Percentiles rank a stretch among this genome's conserved stretches.
Evolutionary conservation across 208 protist species (phyloP).

Genomic region (Trypanosoma caninum): DNA sequence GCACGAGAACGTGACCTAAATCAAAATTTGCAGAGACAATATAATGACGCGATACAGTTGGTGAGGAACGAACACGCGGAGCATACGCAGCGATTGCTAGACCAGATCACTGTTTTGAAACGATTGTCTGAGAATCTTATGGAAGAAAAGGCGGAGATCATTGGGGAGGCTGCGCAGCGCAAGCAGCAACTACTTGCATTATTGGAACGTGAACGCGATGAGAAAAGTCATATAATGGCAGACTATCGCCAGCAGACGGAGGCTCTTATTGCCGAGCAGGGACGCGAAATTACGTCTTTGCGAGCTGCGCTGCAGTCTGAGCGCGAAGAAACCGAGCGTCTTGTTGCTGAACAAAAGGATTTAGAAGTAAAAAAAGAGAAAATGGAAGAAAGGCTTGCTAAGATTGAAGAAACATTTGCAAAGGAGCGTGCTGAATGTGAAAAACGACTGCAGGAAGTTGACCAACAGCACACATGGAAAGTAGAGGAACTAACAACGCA

Average conservation of each 20-base stretch:
- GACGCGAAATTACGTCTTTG: constrained; percentile 74
- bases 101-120: constrained; percentile 79
- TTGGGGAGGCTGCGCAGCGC: constrained; percentile 54
- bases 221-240: constrained; percentile 85
- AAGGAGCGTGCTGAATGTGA: constrained; percentile 42
- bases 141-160: constrained; percentile 58
- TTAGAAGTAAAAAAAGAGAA: constrained; percentile 38
- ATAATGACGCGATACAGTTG: constrained; percentile 38
- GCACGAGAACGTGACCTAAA: constrained; percentile 48
- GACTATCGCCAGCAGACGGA: constrained; percentile 89
- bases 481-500: constrained; percentile 44
- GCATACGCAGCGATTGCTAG: constrained; percentile 64
- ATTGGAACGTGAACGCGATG: constrained; percentile 76
- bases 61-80: constrained; percentile 57
- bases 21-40: constrained; percentile 35
- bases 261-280: constrained; percentile 81
- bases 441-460: constrained; percentile 40
- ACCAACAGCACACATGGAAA: constrained; percentile 34
- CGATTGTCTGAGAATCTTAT: constrained; percentile 64
- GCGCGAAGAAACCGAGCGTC: constrained; percentile 41
- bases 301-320: constrained; percentile 47
- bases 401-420: constrained; percentile 7
- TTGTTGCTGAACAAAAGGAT: constrained; percentile 30
- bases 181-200: constrained; percentile 70
- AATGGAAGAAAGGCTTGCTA: constrained; percentile 31